Percentiles rank a stretch among this genome's conserved stretches.
phyloP scores from a whole-genome alignment of 805 yeast genomes.

The Candida gorgasii region DNA sequence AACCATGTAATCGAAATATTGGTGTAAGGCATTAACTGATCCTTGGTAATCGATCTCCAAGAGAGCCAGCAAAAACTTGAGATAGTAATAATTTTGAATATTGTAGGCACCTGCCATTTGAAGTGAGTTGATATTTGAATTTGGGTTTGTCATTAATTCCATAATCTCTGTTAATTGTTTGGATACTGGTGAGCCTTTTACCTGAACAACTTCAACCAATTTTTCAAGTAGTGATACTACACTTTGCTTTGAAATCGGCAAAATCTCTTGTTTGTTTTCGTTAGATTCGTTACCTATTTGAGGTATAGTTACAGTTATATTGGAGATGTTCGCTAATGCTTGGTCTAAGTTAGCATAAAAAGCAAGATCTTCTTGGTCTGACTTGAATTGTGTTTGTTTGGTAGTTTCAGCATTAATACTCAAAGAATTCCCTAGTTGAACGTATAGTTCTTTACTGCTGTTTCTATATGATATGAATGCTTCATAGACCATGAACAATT shows the following conservation, averaged over 20 bases:
- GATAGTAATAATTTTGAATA: conserved; percentile 49
- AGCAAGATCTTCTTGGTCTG: conserved; percentile 14
- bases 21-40: conserved; percentile 51
- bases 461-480: conserved; percentile 38
- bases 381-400: not conserved
- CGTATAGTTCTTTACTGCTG: conserved; percentile 22
- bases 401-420: not conserved
- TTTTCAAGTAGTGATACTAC: conserved; percentile 49
- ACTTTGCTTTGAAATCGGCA: conserved; percentile 53
- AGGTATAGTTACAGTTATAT: conserved; percentile 9
- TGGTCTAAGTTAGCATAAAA: conserved; percentile 8
- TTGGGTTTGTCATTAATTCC: conserved; percentile 44
- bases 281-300: not conserved
- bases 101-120: conserved; percentile 32
- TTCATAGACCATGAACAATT: conserved; percentile 30
- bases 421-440: conserved; percentile 10
- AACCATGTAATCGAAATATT: conserved; percentile 75
- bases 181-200: conserved; percentile 53
- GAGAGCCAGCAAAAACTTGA: conserved; percentile 60
- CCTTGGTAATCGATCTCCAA: conserved; percentile 62
- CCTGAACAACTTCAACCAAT: conserved; percentile 55
- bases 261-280: conserved; percentile 17
- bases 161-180: conserved; percentile 43
- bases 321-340: conserved; percentile 7
- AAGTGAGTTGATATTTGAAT: conserved; percentile 38